A percentile compares a stretch with the other conserved stretches of the same genome.
phyloP scores from a whole-genome alignment of 2,329 filamentous ascomycete species.

The Dactylellina leptospora region DNA sequence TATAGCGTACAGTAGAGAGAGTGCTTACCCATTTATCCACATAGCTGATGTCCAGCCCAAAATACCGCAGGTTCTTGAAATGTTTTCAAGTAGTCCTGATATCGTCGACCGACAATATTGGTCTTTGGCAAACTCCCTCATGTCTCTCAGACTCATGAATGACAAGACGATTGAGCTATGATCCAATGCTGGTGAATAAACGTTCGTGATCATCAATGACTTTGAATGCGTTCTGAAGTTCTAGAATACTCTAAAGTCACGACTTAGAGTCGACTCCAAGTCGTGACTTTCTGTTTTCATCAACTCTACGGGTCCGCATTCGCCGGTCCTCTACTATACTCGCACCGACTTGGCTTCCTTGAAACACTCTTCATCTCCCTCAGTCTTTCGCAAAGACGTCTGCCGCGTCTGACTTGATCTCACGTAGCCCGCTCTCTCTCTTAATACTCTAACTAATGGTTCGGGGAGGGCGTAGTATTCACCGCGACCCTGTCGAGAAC shows the following conservation, averaged over 20 bases:
- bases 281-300: too few relatives aligned
- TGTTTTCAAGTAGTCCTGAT: background rate
- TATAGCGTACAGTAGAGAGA: background rate
- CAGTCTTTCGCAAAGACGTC: constrained; percentile 1
- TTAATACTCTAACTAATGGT: background rate
- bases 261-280: background rate
- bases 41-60: background rate
- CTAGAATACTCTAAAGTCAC: background rate
- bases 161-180: background rate
- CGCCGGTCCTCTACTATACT: background rate
- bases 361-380: background rate
- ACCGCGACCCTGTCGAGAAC: background rate
- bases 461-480: background rate
- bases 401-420: background rate
- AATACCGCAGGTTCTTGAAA: background rate
- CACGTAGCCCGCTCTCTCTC: background rate
- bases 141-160: background rate
- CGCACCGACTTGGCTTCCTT: background rate
- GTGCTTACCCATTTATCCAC: background rate
- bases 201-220: background rate
- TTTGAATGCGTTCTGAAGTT: background rate
- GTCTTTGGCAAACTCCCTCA: background rate
- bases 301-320: too few relatives aligned
- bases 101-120: background rate
- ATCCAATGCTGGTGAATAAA: background rate